Percentiles rank a stretch among this genome's conserved stretches.
Evolutionary conservation across 1,139 yeast species (phyloP).

Genomic region (Pichia sp.): DNA sequence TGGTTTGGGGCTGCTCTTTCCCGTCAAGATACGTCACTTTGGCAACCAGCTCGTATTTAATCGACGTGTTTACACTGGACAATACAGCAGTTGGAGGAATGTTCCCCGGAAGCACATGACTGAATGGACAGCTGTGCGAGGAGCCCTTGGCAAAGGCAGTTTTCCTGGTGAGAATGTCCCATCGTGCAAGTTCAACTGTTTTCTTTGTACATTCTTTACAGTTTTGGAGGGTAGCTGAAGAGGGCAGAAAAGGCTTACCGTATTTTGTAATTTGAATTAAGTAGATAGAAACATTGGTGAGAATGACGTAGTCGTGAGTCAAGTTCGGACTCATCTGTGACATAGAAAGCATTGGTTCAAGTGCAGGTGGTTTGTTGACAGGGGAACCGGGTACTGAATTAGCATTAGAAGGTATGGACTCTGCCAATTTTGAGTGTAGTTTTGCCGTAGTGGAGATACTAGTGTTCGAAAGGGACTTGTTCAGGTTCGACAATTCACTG

Average conservation of each 20-base stretch:
- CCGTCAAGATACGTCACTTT: slow-evolving; percentile 28
- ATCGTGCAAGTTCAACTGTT: slow-evolving; percentile 61
- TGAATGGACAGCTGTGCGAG: slow-evolving; percentile 84
- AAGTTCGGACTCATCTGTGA: slow-evolving; percentile 6
- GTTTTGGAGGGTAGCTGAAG: slow-evolving; percentile 38
- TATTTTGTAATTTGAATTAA: slow-evolving; percentile 63
- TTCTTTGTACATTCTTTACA: slow-evolving; percentile 52
- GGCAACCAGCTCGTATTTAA: slow-evolving; percentile 72
- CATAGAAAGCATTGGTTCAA: slow-evolving; percentile 18
- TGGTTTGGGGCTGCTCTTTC: slow-evolving; percentile 23
- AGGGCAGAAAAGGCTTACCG: slow-evolving; percentile 57
- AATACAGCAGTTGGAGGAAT: slow-evolving; percentile 71
- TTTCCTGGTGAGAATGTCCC: slow-evolving; percentile 70
- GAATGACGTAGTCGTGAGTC: slow-evolving; percentile 25
- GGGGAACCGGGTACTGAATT: neutral
- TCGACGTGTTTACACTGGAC: slow-evolving; percentile 42
- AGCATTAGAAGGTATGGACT: neutral
- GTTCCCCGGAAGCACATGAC: slow-evolving; percentile 87
- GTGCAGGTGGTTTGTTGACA: neutral
- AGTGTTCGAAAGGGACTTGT: no score
- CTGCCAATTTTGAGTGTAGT: neutral
- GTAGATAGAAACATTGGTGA: slow-evolving; percentile 53
- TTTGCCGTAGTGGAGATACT: neutral
- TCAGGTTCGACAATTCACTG: neutral
- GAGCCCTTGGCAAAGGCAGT: slow-evolving; percentile 50